Conservation (phyloP, 148 eudicot genomes). For the Polygonum aviculare region DNA sequence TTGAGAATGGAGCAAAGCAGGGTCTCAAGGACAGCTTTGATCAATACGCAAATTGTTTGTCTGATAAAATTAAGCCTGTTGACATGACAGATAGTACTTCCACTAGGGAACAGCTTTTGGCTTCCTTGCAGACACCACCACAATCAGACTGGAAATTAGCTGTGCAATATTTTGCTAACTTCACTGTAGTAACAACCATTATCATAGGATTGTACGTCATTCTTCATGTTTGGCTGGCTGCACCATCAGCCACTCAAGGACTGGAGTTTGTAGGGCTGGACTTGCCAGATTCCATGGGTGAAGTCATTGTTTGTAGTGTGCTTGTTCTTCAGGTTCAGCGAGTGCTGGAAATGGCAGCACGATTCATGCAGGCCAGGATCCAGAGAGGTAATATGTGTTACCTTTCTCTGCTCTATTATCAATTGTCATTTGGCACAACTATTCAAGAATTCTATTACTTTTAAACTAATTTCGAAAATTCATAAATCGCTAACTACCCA, state of each 20-base stretch:
- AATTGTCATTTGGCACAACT: too few relatives aligned
- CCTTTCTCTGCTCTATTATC: neutral
- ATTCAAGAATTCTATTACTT: too few relatives aligned
- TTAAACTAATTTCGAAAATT: too few relatives aligned
- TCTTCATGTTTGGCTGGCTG: constrained; percentile 53
- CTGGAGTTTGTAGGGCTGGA: constrained; percentile 95
- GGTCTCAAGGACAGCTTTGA: constrained; percentile 79
- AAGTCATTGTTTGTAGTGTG: constrained; percentile 67
- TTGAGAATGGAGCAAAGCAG: constrained; percentile 78
- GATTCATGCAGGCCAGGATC: constrained; percentile 84
- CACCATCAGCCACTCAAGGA: constrained; percentile 69
- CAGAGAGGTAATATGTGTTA: constrained; percentile 57
- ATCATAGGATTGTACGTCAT: constrained; percentile 50
- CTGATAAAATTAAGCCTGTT: constrained; percentile 49
- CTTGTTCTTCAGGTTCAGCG: constrained; percentile 76
- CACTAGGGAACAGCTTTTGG: constrained; percentile 68
- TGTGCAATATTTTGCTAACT: constrained; percentile 67
- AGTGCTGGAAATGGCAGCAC: constrained; percentile 54
- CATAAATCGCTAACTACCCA: too few relatives aligned
- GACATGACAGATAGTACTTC: constrained; percentile 53
- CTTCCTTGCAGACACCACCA: constrained; percentile 55
- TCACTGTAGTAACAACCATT: constrained; percentile 65
- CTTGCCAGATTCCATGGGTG: constrained; percentile 97
- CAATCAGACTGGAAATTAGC: constrained; percentile 87
- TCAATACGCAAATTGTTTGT: constrained; percentile 34